phyloP scores from a whole-genome alignment of 1,284 basidiomycete species.

The Ceratobasidium sp. region DNA sequence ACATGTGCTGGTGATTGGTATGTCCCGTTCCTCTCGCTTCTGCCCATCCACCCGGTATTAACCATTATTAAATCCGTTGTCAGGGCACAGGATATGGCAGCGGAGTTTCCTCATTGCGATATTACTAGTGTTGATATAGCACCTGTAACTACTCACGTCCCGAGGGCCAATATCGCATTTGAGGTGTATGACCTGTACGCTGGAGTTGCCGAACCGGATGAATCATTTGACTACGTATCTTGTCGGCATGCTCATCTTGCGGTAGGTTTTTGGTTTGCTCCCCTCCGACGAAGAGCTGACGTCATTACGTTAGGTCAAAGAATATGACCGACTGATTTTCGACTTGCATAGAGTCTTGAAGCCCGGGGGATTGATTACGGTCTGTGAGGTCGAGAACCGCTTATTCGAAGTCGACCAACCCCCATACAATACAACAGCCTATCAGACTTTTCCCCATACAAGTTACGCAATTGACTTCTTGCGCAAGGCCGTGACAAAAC shows the following conservation, averaged over 20 bases:
- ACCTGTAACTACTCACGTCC: slow-evolving; percentile 25
- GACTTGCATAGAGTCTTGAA: slow-evolving; percentile 27
- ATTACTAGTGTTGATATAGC: slow-evolving; percentile 34
- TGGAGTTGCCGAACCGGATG: slow-evolving; percentile 35
- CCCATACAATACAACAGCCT: slow-evolving; percentile 9
- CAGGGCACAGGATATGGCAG: slow-evolving; percentile 43
- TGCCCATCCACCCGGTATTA: background rate
- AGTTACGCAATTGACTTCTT: background rate
- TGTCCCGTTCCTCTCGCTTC: background rate
- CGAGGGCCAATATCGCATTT: slow-evolving; percentile 27
- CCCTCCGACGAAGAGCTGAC: background rate
- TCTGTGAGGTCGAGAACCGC: slow-evolving; percentile 33
- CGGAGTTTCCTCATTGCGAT: slow-evolving; percentile 43
- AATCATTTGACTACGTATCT: slow-evolving; percentile 39
- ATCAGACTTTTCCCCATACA: slow-evolving; percentile 1
- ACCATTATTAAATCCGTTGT: background rate
- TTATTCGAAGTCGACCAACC: slow-evolving; percentile 36
- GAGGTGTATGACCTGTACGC: slow-evolving; percentile 41
- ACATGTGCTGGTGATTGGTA: slow-evolving; percentile 36
- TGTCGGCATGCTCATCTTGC: slow-evolving; percentile 37
- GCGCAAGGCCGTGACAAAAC: background rate
- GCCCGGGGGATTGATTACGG: slow-evolving; percentile 23
- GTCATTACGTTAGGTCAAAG: slow-evolving; percentile 24
- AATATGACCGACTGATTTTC: slow-evolving; percentile 39
- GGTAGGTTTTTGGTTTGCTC: background rate